Percentiles rank a stretch among this genome's conserved stretches.
Evolutionary conservation across 495 filamentous ascomycete species (phyloP).

Genomic region (Podospora pseudoanserina): DNA sequence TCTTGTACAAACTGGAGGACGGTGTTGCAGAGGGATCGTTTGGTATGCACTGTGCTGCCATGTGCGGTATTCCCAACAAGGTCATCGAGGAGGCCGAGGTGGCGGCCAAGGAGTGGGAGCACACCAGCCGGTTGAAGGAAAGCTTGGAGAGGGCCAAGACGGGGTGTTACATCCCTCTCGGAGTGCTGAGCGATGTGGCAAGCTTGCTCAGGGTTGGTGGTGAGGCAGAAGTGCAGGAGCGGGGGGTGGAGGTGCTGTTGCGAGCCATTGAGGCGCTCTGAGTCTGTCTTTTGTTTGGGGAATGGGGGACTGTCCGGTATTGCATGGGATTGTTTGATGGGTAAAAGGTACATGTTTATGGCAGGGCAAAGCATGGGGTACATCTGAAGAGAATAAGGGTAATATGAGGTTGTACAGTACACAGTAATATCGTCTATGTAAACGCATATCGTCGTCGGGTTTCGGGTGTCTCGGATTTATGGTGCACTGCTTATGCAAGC

Average conservation of each 20-base stretch:
- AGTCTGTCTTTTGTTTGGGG: slow-evolving; percentile 20
- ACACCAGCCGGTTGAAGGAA: slow-evolving; percentile 84
- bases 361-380: not conserved
- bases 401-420: not conserved
- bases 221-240: slow-evolving; percentile 44
- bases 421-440: not conserved
- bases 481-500: not conserved
- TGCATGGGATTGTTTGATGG: not conserved
- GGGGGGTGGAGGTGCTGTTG: slow-evolving; percentile 66
- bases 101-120: slow-evolving; percentile 93
- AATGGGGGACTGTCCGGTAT: not conserved
- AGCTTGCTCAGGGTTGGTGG: slow-evolving; percentile 63
- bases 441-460: not conserved
- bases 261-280: slow-evolving; percentile 74
- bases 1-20: slow-evolving; percentile 90
- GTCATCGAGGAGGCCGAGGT: slow-evolving; percentile 84
- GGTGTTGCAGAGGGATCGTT: slow-evolving; percentile 97
- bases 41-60: slow-evolving; percentile 98
- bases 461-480: not conserved
- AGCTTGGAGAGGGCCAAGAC: slow-evolving; percentile 75
- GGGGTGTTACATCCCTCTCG: slow-evolving; percentile 76
- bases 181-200: slow-evolving; percentile 86
- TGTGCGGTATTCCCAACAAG: slow-evolving; percentile 86
- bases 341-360: not conserved
- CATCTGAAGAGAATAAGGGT: not conserved